Conservation (phyloP, 2,329 filamentous ascomycete species). For the Aurifilum marmelostoma region DNA sequence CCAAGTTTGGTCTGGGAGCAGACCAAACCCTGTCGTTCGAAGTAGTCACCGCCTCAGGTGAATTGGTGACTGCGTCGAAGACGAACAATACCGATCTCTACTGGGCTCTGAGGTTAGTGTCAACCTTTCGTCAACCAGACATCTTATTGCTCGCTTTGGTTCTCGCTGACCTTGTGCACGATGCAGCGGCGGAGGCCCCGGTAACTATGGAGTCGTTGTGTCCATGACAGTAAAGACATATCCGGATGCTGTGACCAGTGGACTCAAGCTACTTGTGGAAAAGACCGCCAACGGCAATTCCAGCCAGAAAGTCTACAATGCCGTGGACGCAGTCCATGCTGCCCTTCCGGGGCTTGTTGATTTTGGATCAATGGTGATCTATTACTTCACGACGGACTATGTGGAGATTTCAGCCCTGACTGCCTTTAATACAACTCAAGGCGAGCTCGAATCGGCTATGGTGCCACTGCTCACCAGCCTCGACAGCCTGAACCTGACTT, state of each 20-base stretch:
- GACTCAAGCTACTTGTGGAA: conserved; percentile 30
- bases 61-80: conserved; percentile 44
- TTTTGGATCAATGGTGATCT: conserved; percentile 36
- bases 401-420: conserved; percentile 34
- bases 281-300: conserved; percentile 25
- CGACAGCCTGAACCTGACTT: conserved; percentile 33
- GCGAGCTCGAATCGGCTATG: conserved; percentile 34
- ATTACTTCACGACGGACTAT: conserved; percentile 32
- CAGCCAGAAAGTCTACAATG: conserved; percentile 29
- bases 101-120: conserved; percentile 46
- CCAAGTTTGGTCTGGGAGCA: conserved; percentile 52
- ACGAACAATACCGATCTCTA: conserved; percentile 51
- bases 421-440: conserved; percentile 36
- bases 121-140: neutral
- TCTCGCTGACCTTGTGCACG: neutral
- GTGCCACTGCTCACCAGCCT: conserved; percentile 37
- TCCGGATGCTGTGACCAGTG: conserved; percentile 31
- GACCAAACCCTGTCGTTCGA: conserved; percentile 54
- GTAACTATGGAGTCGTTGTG: conserved; percentile 42
- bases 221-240: conserved; percentile 35
- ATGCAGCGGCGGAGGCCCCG: conserved; percentile 44
- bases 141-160: neutral
- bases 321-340: conserved; percentile 33
- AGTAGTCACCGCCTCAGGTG: conserved; percentile 51
- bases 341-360: conserved; percentile 34